Evolutionary conservation across 176 grass and related monocot genomes (phyloP).

Genomic region (Zea mays): DNA sequence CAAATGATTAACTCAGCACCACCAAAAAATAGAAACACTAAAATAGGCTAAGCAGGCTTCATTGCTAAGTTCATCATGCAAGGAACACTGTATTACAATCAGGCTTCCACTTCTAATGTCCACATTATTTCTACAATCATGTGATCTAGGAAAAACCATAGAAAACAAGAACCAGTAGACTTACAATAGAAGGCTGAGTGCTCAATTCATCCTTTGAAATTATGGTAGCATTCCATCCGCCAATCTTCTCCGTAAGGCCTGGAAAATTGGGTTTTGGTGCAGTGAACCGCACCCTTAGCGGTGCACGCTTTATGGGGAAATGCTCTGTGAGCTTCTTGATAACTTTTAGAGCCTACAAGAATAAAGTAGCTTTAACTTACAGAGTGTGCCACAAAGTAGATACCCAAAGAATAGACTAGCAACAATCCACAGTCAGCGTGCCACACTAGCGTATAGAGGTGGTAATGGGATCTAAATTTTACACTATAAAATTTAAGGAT

Average conservation of each 20-base stretch:
- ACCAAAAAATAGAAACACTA: not conserved
- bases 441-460: too few relatives aligned
- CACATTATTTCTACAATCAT: not conserved
- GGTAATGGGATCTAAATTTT: too few relatives aligned
- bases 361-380: slow-evolving; percentile 2
- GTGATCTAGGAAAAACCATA: not conserved
- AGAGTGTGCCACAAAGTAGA: too few relatives aligned
- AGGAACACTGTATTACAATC: not conserved
- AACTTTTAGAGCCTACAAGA: slow-evolving; percentile 67
- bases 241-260: slow-evolving; percentile 65
- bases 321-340: slow-evolving; percentile 82
- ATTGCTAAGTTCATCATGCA: not conserved
- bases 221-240: slow-evolving; percentile 57
- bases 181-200: slow-evolving; percentile 63
- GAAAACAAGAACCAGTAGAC: slow-evolving; percentile 13
- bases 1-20: not conserved
- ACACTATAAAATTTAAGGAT: too few relatives aligned
- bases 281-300: slow-evolving; percentile 69
- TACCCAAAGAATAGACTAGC: too few relatives aligned
- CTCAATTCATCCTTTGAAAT: slow-evolving; percentile 70
- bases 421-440: too few relatives aligned
- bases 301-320: slow-evolving; percentile 80
- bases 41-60: not conserved
- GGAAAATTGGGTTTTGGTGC: slow-evolving; percentile 60
- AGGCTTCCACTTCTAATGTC: not conserved